Evolutionary conservation across 768 basidiomycete species (phyloP).

Genomic region (Rhizopogon roseolus): DNA sequence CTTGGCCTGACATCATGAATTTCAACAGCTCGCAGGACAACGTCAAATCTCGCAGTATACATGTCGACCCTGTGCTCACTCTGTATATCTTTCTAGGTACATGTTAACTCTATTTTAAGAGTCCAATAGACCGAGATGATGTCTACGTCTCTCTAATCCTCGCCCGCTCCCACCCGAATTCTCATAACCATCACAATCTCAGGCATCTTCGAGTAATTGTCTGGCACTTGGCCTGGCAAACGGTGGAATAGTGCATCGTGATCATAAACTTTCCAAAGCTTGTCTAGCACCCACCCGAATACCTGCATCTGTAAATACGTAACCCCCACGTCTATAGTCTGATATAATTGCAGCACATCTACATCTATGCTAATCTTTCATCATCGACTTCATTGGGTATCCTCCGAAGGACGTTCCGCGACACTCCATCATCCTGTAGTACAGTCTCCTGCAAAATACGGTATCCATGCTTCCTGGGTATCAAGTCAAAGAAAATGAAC

Average conservation of each 20-base stretch:
- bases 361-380: background rate
- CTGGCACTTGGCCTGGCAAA: constrained; percentile 25
- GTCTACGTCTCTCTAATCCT: too few species aligned
- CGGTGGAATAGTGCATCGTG: constrained; percentile 24
- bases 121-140: too few species aligned
- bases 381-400: constrained; percentile 17
- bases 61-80: constrained; percentile 32
- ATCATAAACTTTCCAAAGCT: constrained; percentile 16
- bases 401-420: constrained; percentile 47
- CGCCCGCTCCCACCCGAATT: too few species aligned
- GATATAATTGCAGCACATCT: background rate
- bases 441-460: constrained; percentile 42
- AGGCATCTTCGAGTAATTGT: constrained; percentile 14
- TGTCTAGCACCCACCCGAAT: background rate
- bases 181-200: too few species aligned
- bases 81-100: too few species aligned
- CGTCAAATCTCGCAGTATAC: constrained; percentile 29
- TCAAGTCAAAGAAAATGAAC: constrained; percentile 47
- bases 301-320: background rate
- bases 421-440: constrained; percentile 52
- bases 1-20: constrained; percentile 34
- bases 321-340: background rate
- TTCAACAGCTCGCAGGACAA: background rate
- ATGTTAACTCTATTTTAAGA: too few species aligned
- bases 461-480: constrained; percentile 46